phyloP scores from a whole-genome alignment of 129 eudicot genomes.

The Flaveria bidentis region DNA sequence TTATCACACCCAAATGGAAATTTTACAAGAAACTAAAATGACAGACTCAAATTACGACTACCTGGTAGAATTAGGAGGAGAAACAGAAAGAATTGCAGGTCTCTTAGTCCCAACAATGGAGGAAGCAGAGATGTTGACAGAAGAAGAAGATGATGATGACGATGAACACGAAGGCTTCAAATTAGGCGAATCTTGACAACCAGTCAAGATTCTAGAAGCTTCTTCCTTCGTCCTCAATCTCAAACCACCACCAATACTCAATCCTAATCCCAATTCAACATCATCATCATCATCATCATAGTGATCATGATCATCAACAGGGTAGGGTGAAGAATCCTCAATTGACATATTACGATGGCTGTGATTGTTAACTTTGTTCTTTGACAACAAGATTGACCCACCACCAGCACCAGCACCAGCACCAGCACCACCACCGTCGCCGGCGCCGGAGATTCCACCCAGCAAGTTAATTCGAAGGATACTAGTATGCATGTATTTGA shows the following conservation, averaged over 20 bases:
- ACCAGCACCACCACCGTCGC: slow-evolving; percentile 15
- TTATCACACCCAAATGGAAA: not conserved
- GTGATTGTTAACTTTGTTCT: slow-evolving; percentile 23
- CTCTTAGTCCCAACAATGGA: slow-evolving; percentile 63
- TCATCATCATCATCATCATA: slow-evolving; percentile 35
- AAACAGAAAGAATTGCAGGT: slow-evolving; percentile 60
- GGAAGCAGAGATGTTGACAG: slow-evolving; percentile 41
- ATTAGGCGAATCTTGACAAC: not conserved
- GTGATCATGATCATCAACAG: slow-evolving; percentile 10
- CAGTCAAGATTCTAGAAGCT: slow-evolving; percentile 23
- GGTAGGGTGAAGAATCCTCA: slow-evolving; percentile 69
- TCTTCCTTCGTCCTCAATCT: slow-evolving; percentile 29
- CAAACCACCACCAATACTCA: slow-evolving; percentile 64
- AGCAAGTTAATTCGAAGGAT: too few species aligned
- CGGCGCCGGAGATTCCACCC: slow-evolving; percentile 13
- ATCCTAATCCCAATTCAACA: slow-evolving; percentile 82
- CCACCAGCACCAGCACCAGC: too few species aligned
- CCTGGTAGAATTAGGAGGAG: slow-evolving; percentile 55
- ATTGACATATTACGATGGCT: slow-evolving; percentile 16
- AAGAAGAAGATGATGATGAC: slow-evolving; percentile 39
- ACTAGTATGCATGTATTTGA: too few species aligned
- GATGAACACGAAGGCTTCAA: slow-evolving; percentile 23
- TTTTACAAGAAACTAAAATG: not conserved
- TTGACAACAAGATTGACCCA: slow-evolving; percentile 20
- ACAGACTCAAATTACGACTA: not conserved